phyloP scores from a whole-genome alignment of 768 basidiomycete species.

The Pleurotus ostreatus region DNA sequence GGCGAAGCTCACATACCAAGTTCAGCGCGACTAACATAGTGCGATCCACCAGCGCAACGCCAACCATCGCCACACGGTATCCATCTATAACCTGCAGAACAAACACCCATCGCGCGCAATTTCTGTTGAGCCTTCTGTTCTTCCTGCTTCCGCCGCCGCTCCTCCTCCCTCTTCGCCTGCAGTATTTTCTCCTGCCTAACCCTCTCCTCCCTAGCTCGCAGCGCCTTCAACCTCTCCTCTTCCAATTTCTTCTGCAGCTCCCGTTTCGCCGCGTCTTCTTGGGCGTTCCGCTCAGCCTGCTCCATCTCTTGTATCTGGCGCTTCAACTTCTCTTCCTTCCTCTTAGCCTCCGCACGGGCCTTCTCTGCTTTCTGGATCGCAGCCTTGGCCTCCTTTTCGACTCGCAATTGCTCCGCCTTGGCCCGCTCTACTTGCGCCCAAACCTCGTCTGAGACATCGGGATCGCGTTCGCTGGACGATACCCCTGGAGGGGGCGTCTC shows the following conservation, averaged over 20 bases:
- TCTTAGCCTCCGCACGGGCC: conserved; percentile 13
- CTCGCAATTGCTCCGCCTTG: conserved; percentile 27
- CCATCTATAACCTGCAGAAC: conserved; percentile 43
- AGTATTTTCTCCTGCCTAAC: conserved; percentile 2
- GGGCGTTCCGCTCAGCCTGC: conserved; percentile 14
- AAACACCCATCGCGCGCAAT: conserved; percentile 45
- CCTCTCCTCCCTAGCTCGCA: conserved; percentile 13
- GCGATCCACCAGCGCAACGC: conserved; percentile 42
- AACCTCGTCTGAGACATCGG: conserved; percentile 45
- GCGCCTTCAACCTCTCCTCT: conserved; percentile 23
- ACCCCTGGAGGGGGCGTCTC: conserved; percentile 2
- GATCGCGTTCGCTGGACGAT: conserved; percentile 30
- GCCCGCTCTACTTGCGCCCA: conserved; percentile 49
- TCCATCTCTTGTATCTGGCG: conserved; percentile 20
- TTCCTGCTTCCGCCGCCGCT: conserved; percentile 28
- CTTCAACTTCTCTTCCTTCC: conserved; percentile 14
- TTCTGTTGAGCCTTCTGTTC: conserved; percentile 41
- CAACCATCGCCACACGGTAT: conserved; percentile 35
- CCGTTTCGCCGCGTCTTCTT: conserved; percentile 20
- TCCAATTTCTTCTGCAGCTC: conserved; percentile 19
- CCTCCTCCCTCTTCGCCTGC: conserved; percentile 19
- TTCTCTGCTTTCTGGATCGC: conserved; percentile 18
- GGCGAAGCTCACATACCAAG: conserved; percentile 18
- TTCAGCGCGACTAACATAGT: conserved; percentile 30
- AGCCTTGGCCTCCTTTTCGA: conserved; percentile 17